Evolutionary conservation across 257 asterid genomes (phyloP), one percentile per base, ranked within the genome.

Genomic region (Plantago major): DNA sequence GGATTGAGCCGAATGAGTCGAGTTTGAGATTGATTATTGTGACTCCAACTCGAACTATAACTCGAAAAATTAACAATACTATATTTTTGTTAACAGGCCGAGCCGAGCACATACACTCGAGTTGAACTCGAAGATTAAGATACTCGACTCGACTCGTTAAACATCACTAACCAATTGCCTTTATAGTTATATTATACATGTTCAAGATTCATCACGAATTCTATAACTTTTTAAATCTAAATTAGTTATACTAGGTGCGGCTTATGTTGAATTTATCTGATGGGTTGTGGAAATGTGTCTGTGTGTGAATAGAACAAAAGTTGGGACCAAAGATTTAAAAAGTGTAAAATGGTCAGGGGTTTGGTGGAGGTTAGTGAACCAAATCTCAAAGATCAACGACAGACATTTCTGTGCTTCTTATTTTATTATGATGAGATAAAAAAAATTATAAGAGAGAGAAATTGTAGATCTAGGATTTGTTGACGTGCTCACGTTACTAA

Each of bases 391-490:
- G 49, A 7, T 33, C 38, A 37, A 56, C 42, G 58, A 56, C 63
- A 51, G 47, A 6, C 42, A 53, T 40, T 19, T 11, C 7, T 53
- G n/a, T 53, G 10, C 16, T 8, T 46, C 57, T 50, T 4, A 42
- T 52, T 17, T 53, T 4, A 42, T 53, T 4, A 42, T 54, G 19
- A 22, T 55, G 55, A 55, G 42, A 28, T 55, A 52, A 4, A 22
- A 22, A 22, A 22, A 1, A 22, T 2, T 19, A 9, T 50, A 52
- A n/a, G n/a, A n/a, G n/a, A n/a, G n/a, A n/a, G 30, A 33, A 11
- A 53, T 59, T 43, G 26, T 59, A 59, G 66, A 67, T 67, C 72
- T 50, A 42, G 61, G 28, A 67, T 48, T 67, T 68, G 33, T 60
- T 22, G 33, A 44, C 47, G 28, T 43, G 60, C 53, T 68, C 62